Evolutionary conservation across 1,139 yeast genomes (phyloP), one percentile per base, ranked within the genome.

Genomic region (Scheffersomyces parashehatae): DNA sequence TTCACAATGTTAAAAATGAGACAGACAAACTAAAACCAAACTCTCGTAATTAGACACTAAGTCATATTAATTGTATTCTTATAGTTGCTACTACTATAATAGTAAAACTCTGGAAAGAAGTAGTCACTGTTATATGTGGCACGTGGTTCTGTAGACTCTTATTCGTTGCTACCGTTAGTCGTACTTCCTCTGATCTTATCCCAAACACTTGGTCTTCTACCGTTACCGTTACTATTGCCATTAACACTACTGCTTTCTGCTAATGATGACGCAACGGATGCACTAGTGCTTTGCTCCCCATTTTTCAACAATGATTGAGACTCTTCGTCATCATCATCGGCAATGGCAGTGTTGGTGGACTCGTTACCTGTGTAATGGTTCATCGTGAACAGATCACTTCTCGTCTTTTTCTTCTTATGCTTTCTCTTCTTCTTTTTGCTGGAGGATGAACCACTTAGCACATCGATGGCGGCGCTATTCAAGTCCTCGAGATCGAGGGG

Each of bases 371-470:
- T 37, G 38, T 39, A 47, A n/a, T 38, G 44, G 37, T 47, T 50
- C 50, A 50, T 43, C 31, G 36, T 47, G 41, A 52, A 50, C 55
- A 49, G 53, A 15, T 50, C 52, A 28, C 53, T 52, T 26, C 54
- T 39, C 37, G 37, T 37, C 41, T 43, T 41, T 40, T 40, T 44
- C 41, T 44, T 44, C 47, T 41, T 47, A 35, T 12, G 38, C 38
- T 20, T 38, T 29, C 31, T 28, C 38, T 42, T 45, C 28, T 30
- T 31, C 13, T 36, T 37, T 5, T 37, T 33, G 24, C 36, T 29
- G 4, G 45, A 35, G 2, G 40, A 33, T 12, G 35, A 26, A 4
- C 41, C 38, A 41, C 30, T 37, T 37, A 13, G 11, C 26, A 30
- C 41, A 26, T 28, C 13, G 39, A 35, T 11, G 30, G 36, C 37